Evolutionary conservation across 768 basidiomycete genomes (phyloP).

Genomic region (Pisolithus tinctorius): DNA sequence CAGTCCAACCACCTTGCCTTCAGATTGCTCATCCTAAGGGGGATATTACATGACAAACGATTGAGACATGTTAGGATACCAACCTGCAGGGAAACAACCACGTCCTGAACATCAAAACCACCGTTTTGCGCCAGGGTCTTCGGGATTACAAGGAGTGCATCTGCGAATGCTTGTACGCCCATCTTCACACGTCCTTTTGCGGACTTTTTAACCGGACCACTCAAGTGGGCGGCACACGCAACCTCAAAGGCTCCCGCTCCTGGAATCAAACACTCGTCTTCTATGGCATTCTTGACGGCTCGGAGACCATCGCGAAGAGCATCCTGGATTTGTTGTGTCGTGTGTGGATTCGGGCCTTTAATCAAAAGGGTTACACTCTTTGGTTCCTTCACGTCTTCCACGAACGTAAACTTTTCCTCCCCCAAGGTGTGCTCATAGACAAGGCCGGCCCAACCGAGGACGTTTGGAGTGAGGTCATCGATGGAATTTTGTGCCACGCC

Average conservation of each 20-base stretch:
- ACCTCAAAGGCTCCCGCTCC: conserved; percentile 99
- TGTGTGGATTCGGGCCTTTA: conserved; percentile 96
- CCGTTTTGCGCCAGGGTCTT: conserved; percentile 96
- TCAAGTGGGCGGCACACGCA: conserved; percentile 80
- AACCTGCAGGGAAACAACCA: conserved; percentile 86
- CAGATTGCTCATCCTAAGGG: conserved; percentile 81
- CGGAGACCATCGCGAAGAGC: conserved; percentile 96
- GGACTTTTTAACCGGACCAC: conserved; percentile 68
- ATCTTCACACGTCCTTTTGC: conserved; percentile 95
- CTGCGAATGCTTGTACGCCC: conserved; percentile 96
- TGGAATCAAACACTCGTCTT: conserved; percentile 82
- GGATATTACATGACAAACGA: conserved; percentile 7
- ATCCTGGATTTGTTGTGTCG: conserved; percentile 93
- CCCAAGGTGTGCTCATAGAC: conserved; percentile 99
- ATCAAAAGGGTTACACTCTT: conserved; percentile 94
- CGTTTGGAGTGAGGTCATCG: conserved; percentile 86
- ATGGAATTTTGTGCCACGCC: conserved; percentile 97
- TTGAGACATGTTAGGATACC: conserved; percentile 12
- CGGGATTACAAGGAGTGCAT: conserved; percentile 89
- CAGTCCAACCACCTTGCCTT: conserved; percentile 88
- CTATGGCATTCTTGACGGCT: conserved; percentile 93
- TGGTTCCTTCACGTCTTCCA: conserved; percentile 94
- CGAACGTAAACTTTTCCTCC: conserved; percentile 97
- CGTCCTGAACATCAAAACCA: conserved; percentile 95
- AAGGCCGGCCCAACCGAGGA: conserved; percentile 95